Evolutionary conservation across 2,329 filamentous ascomycete genomes (phyloP).

Genomic region (Paracorniculantispora psalliotae): DNA sequence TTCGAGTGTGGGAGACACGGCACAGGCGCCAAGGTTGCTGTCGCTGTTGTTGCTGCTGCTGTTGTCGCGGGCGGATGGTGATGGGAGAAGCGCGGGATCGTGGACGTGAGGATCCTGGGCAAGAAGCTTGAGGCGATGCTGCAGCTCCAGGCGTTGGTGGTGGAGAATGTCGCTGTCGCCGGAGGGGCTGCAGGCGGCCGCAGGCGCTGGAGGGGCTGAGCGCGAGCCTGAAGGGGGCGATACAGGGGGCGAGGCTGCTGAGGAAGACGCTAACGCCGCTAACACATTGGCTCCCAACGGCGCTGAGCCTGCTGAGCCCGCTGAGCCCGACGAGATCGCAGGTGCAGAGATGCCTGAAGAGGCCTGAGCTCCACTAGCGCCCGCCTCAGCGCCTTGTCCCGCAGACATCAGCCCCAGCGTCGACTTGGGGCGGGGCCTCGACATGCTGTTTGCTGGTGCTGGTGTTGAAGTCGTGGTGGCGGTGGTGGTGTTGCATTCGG

Average conservation of each 20-base stretch:
- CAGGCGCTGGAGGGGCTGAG: neutral
- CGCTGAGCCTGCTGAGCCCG: too few species aligned
- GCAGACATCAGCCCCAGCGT: neutral
- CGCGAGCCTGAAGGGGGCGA: neutral
- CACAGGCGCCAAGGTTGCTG: constrained; percentile 15
- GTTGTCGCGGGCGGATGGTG: neutral
- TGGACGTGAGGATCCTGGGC: constrained; percentile 4
- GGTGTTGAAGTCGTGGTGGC: neutral
- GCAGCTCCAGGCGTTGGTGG: constrained; percentile 9
- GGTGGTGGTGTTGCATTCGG: neutral
- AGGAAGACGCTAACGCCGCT: neutral
- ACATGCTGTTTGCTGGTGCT: neutral
- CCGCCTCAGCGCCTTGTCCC: neutral
- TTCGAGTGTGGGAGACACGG: constrained; percentile 20
- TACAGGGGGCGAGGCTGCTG: neutral
- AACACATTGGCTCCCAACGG: neutral
- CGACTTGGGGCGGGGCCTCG: neutral
- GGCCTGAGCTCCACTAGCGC: neutral
- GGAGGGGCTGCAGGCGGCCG: neutral
- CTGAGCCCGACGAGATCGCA: too few species aligned
- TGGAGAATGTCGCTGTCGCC: constrained; percentile 1
- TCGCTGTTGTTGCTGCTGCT: neutral
- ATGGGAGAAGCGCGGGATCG: constrained; percentile 1
- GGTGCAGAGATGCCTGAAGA: too few species aligned
- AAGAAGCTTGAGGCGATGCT: constrained; percentile 5